Evolutionary conservation across 2,329 filamentous ascomycete genomes (phyloP).

Genomic region (Ramularia endophylla): DNA sequence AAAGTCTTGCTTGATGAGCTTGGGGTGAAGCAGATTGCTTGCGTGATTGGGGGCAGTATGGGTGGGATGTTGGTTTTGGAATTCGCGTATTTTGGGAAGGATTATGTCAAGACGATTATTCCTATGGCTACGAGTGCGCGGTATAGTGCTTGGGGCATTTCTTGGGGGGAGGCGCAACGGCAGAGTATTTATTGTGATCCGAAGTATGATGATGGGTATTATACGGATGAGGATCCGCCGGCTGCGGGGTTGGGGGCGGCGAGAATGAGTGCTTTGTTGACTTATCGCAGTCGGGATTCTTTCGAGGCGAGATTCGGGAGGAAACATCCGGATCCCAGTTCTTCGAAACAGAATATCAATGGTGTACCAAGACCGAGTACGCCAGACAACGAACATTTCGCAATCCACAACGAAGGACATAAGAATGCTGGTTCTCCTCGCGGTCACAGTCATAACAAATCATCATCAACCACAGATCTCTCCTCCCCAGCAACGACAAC

Average conservation of each 20-base stretch:
- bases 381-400: slow-evolving; percentile 43
- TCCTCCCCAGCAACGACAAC: too few species aligned
- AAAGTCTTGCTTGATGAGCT: slow-evolving; percentile 74
- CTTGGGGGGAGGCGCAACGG: slow-evolving; percentile 82
- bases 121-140: slow-evolving; percentile 79
- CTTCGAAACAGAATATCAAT: slow-evolving; percentile 70
- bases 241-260: slow-evolving; percentile 83
- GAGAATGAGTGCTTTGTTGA: slow-evolving; percentile 92
- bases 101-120: slow-evolving; percentile 74
- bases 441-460: slow-evolving; percentile 26
- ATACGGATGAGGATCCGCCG: slow-evolving; percentile 79
- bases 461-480: too few species aligned
- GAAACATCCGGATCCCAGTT: slow-evolving; percentile 81
- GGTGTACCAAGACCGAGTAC: slow-evolving; percentile 50
- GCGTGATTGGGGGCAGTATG: slow-evolving; percentile 77
- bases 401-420: slow-evolving; percentile 49
- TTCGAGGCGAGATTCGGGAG: slow-evolving; percentile 94
- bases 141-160: slow-evolving; percentile 86
- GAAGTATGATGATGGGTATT: slow-evolving; percentile 98
- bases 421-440: slow-evolving; percentile 42
- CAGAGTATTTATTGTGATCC: slow-evolving; percentile 97
- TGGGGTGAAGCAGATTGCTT: slow-evolving; percentile 70
- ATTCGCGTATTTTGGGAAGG: slow-evolving; percentile 84
- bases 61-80: slow-evolving; percentile 88
- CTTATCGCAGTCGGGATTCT: slow-evolving; percentile 92